A percentile compares a stretch with the other conserved stretches of the same genome.
Evolutionary conservation across 108 stramenopile genomes (phyloP).

Genomic region (Thalassiosira profunda): DNA sequence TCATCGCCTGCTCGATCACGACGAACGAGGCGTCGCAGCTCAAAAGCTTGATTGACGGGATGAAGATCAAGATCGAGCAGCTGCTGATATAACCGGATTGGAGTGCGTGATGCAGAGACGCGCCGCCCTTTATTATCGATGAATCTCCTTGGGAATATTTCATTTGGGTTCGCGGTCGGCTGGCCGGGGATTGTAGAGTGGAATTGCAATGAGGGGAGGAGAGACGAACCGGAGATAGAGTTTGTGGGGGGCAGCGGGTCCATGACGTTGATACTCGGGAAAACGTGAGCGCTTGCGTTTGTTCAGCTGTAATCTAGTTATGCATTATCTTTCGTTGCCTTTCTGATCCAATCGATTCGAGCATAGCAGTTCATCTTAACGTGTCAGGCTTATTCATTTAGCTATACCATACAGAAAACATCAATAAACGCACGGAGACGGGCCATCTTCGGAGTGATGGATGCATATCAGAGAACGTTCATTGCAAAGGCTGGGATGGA

Average conservation of each 20-base stretch:
- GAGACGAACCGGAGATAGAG: neutral
- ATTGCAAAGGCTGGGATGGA: no score
- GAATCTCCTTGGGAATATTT: neutral
- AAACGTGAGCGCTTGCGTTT: neutral
- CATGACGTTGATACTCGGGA: conserved; percentile 53
- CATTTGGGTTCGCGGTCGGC: neutral
- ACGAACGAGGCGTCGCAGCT: conserved; percentile 99
- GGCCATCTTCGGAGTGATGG: neutral
- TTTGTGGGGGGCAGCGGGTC: conserved; percentile 8
- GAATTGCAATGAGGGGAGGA: neutral
- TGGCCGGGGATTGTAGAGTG: neutral
- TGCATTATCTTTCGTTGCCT: neutral
- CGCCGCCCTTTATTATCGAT: neutral
- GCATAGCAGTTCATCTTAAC: neutral
- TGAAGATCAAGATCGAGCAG: conserved; percentile 99
- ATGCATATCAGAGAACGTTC: no score
- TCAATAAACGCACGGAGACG: neutral
- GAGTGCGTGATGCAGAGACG: conserved; percentile 48
- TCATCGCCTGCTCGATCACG: conserved; percentile 96
- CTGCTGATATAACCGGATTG: conserved; percentile 92
- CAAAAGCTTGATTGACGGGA: conserved; percentile 94
- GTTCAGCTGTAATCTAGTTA: conserved; percentile 6
- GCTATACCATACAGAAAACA: neutral
- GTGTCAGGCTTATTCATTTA: neutral
- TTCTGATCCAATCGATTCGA: neutral